Base-by-base conservation (phyloP, 2,329 filamentous ascomycete species). In the Boeremia exigua region DNA sequence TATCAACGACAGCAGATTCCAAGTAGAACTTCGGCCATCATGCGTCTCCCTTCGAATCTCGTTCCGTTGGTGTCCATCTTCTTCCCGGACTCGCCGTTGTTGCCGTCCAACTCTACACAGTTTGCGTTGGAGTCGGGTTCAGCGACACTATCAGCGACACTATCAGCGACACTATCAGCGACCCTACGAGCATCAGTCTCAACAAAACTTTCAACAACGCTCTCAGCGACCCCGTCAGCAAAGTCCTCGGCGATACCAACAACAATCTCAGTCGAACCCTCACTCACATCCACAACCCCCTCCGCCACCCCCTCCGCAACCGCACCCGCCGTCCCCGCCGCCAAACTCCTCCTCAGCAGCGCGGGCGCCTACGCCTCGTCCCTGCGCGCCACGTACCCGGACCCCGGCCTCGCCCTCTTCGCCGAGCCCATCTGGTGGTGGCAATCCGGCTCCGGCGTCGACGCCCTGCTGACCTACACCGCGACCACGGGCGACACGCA, bases 401-500 rank as follows among this genome's bases (percentile, higher is more conserved):
- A 67, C 23, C 62, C 48, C 10, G 46, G 40, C 23, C 52, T 66
- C 23, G 67, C 60, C 17, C 54, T 69, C 32, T 54, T 70, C 23
- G 59, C 63, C 4, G 47, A 58, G 23, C 63, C 64, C 6, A 68
- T 54, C 44, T 72, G 62, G 64, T 72, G 70, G 70, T 72, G 69
- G 69, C 59, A 71, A 44, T 70, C 69, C 10, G 70, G 68, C n/a
- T 60, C 59, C 12, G 48, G 56, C 3, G 57, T 68, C 51, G 66
- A 70, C 30, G 68, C 61, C 4, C 59, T 72, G 3, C 34, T 71
- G n/a, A 76, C 78, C 39, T 80, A 80, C 61, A 74, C 67, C 58
- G 65, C 71, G 3, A 77, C 77, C 39, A 79, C 77, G 0, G 69
- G 72, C 17, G 77, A 81, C 57, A 62, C 58, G 2, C 72, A 70